Percentiles rank a stretch among this genome's conserved stretches.
These are phyloP conservation scores for Picocystis sp. DNA, from an alignment of 163 green algal genomes.

Conservation along the genomic window DNA sequence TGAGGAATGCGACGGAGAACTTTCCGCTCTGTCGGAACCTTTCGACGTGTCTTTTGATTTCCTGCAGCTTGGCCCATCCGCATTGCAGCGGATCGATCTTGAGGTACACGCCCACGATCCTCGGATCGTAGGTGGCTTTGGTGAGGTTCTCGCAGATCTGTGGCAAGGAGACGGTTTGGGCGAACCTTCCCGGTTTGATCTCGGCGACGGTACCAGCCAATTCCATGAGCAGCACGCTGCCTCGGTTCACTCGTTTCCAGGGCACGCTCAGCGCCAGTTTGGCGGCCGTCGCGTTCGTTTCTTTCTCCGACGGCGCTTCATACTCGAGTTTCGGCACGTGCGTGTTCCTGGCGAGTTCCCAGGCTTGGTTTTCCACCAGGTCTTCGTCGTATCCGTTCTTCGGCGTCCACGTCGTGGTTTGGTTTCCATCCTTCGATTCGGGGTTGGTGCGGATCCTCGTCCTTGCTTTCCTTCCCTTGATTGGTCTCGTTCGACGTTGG, in stretches of 20 bases:
- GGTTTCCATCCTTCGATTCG: too few relatives aligned
- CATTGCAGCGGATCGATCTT: conserved; percentile 51
- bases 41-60: conserved; percentile 35
- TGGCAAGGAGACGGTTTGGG: conserved; percentile 32
- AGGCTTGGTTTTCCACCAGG: too few relatives aligned
- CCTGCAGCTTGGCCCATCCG: conserved; percentile 67
- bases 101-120: conserved; percentile 40
- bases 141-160: conserved; percentile 40
- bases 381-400: too few relatives aligned
- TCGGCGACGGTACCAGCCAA: conserved; percentile 26
- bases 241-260: conserved; percentile 71
- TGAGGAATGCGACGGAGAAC: conserved; percentile 66
- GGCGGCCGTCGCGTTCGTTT: background rate
- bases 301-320: too few relatives aligned
- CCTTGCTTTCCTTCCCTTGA: too few relatives aligned
- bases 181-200: conserved; percentile 30
- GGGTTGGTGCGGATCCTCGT: too few relatives aligned
- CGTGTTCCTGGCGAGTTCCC: too few relatives aligned
- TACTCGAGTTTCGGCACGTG: too few relatives aligned
- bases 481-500: too few relatives aligned
- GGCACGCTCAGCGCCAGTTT: conserved; percentile 57
- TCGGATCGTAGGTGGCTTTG: conserved; percentile 75
- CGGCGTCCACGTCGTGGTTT: too few relatives aligned
- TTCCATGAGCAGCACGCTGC: conserved; percentile 56
- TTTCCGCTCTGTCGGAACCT: conserved; percentile 67